Evolutionary conservation across 2,329 filamentous ascomycete species (phyloP), one percentile per base, ranked within the genome.

Genomic region (Calycina herbarum): DNA sequence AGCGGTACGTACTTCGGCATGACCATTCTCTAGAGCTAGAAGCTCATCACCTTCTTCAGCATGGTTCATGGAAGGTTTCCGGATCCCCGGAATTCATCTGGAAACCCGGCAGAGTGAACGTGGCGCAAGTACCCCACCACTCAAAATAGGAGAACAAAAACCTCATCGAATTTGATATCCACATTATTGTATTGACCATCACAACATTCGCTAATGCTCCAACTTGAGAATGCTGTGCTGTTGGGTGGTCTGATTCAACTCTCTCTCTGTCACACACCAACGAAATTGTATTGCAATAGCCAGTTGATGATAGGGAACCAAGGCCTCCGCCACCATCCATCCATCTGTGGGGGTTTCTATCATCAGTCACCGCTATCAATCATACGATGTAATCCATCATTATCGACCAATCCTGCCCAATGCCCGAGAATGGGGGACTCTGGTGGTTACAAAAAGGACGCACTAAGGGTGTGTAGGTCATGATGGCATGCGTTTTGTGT

Each of bases 61-160:
- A 68, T 40, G 68, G 66, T 61, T 69, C 59, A 27, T 64, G 64
- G 66, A 67, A 64, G 62, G 27, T 29, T 64, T 65, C 66, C 62
- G 66, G 61, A 42, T 57, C 54, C 62, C 63, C 64, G 61, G 64
- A 57, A 51, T 24, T 51, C 6, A 20, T 11, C n/a, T 51, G n/a
- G 45, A 51, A 51, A 51, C 45, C 61, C 65, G 63, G 59, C 63
- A 57, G 29, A 40, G 31, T 7, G 63, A 35, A 57, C 40, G 63
- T 64, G 63, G 63, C 63, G 63, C 45, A 40, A 20, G 20, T 51
- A 51, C 45, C 45, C 45, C 45, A 51, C 45, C 45, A 51, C 45
- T 51, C 45, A 51, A 51, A 48, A 48, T 8, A 48, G 45, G 45
- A 20, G 45, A 40, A 38, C 51, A 48, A 48, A 51, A 51, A 51